phyloP scores from a whole-genome alignment of 2,329 filamentous ascomycete species.

The Calonectria crousiana region DNA sequence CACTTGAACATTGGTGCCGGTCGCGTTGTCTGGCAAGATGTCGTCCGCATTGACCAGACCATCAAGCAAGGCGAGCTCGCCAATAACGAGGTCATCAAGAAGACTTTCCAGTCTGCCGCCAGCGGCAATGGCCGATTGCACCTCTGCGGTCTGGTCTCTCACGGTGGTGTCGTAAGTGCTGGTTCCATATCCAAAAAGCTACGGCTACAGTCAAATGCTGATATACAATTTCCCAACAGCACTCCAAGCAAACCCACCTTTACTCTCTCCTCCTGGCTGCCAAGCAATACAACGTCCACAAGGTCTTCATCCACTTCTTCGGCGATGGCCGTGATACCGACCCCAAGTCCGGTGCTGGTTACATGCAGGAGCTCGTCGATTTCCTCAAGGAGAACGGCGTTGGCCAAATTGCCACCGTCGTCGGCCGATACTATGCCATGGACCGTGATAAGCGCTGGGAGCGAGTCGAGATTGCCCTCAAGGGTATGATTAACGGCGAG shows the following conservation, averaged over 20 bases:
- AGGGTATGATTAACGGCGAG: slow-evolving; percentile 87
- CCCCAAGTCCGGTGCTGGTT: slow-evolving; percentile 90
- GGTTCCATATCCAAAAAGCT: background rate
- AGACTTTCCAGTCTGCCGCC: slow-evolving; percentile 82
- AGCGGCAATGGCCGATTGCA: slow-evolving; percentile 92
- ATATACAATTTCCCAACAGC: slow-evolving; percentile 59
- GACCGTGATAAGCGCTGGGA: slow-evolving; percentile 99
- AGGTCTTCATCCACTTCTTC: slow-evolving; percentile 99
- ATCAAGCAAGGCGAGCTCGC: slow-evolving; percentile 88
- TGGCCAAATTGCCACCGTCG: slow-evolving; percentile 91
- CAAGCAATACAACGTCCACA: slow-evolving; percentile 86
- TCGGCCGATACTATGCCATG: slow-evolving; percentile 98
- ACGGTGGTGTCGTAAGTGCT: slow-evolving; percentile 84
- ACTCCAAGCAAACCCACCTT: slow-evolving; percentile 95
- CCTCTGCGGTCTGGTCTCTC: slow-evolving; percentile 90
- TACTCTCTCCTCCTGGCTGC: slow-evolving; percentile 89
- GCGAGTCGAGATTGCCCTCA: slow-evolving; percentile 88
- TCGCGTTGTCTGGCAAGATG: slow-evolving; percentile 97
- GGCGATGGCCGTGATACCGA: slow-evolving; percentile 98
- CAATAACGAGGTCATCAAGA: slow-evolving; percentile 81
- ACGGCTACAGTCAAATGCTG: slow-evolving; percentile 4
- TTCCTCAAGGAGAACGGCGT: slow-evolving; percentile 85
- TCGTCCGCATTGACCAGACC: slow-evolving; percentile 94
- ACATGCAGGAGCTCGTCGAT: slow-evolving; percentile 88
- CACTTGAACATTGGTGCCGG: slow-evolving; percentile 99